Conservation (phyloP, 331 rosid species). For the Erythrophleum ivorense region DNA sequence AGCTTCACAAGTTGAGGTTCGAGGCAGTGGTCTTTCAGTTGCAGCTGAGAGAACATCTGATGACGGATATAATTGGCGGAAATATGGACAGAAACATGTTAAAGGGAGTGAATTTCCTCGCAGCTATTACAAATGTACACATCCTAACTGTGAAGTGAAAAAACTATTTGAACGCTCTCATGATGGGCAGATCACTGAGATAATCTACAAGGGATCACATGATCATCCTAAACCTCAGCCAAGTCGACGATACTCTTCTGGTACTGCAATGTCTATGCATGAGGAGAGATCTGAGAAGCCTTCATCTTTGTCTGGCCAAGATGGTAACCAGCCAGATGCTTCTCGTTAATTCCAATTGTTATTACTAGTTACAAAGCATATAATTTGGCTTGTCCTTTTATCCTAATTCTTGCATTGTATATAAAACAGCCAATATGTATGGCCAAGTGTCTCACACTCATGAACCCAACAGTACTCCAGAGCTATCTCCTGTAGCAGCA, state of each 20-base stretch:
- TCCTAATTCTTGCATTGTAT: constrained; percentile 49
- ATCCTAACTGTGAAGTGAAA: constrained; percentile 98
- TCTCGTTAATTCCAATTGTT: constrained; percentile 34
- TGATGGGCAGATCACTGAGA: constrained; percentile 93
- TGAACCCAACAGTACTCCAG: constrained; percentile 73
- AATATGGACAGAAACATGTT: constrained; percentile 96
- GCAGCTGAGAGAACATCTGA: constrained; percentile 68
- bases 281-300: constrained; percentile 82
- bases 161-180: constrained; percentile 94
- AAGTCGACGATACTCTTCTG: constrained; percentile 77
- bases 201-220: constrained; percentile 93
- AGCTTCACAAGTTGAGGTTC: constrained; percentile 64
- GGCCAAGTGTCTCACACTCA: constrained; percentile 61
- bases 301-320: constrained; percentile 60
- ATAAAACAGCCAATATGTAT: constrained; percentile 56
- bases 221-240: constrained; percentile 99
- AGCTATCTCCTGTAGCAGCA: constrained; percentile 63
- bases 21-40: constrained; percentile 65
- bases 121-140: constrained; percentile 97
- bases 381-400: constrained; percentile 28
- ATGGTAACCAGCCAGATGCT: constrained; percentile 62
- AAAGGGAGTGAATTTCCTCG: constrained; percentile 99
- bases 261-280: constrained; percentile 59
- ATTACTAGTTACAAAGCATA: constrained; percentile 3
- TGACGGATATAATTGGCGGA: constrained; percentile 96